Evolutionary conservation across 1,284 basidiomycete genomes (phyloP).

Genomic region (Puccinia triticina): DNA sequence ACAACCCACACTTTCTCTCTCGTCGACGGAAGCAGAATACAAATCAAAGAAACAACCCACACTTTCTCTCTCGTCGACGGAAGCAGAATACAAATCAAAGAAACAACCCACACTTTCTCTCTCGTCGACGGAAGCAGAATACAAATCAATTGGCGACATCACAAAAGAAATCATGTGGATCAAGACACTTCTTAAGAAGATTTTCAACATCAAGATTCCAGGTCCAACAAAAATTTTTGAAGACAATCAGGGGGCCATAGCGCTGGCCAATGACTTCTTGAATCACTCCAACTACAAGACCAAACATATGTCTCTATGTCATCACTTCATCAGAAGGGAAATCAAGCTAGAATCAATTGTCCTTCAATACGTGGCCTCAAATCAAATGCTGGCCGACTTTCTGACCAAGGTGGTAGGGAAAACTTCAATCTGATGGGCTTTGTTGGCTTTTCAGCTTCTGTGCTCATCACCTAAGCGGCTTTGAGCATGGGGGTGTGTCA

Average conservation of each 20-base stretch:
- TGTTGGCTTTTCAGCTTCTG: not conserved
- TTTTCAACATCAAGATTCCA: not conserved
- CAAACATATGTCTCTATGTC: not conserved
- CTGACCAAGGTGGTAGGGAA: not conserved
- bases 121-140: too few species aligned
- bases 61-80: too few species aligned
- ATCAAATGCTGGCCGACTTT: not conserved
- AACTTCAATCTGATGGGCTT: not conserved
- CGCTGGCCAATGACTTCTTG: not conserved
- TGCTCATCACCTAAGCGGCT: not conserved
- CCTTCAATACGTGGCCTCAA: not conserved
- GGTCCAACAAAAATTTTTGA: not conserved
- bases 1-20: constrained; percentile 43
- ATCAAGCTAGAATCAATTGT: not conserved
- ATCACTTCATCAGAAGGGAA: not conserved
- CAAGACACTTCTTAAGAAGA: not conserved
- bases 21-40: constrained; percentile 50
- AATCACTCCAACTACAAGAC: constrained; percentile 5
- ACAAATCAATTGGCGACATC: constrained; percentile 10
- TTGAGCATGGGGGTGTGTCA: constrained; percentile 22
- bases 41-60: too few species aligned
- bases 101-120: too few species aligned
- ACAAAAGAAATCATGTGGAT: constrained; percentile 4
- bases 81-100: too few species aligned
- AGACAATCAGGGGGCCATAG: not conserved